Base-by-base conservation (phyloP, 352 stramenopile species). In the Pythium insidiosum region DNA sequence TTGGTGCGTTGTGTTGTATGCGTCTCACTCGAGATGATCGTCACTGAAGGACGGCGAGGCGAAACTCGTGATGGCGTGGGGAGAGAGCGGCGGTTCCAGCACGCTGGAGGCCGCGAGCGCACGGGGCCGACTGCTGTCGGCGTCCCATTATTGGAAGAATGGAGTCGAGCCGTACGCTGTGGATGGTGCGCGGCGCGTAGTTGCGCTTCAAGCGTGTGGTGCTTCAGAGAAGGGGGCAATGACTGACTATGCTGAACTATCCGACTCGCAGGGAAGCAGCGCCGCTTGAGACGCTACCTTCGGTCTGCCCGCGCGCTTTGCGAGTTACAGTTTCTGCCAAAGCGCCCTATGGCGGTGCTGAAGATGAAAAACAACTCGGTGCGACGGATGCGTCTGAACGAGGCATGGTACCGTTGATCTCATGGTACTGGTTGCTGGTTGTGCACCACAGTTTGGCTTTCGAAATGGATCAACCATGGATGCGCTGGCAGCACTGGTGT, bases 401-500 rank as follows among this genome's bases (percentile, higher is more conserved):
- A n/a, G 39, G 50, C 15, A 15, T 15, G 15, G 9, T 33, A 33
- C 28, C 15, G 28, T 15, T 33, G 28, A 33, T 33, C 9, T 33
- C 28, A 33, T 9, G 28, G 9, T 46, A 4, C 31, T 21, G 40
- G 15, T 1, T 34, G 31, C n/a, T 15, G 26, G 9, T 48, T 11
- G 12, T 46, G 13, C 43, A 24, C 46, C 29, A 10, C 42, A 93
- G 76, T 91, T 71, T 34, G 78, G 72, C 22, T 69, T 90, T 37
- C 81, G 81, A 48, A 66, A 51, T 5, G 51, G 64, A 22, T 83
- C 75, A 1, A 91, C 81, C 4, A 77, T 84, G 28, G 77, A 93
- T 41, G 63, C 68, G 12, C 59, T 93, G 5, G 59, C 64, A 6
- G 66, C 77, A 25, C 45, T 93, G 23, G 36, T 83, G 12, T 85